These are phyloP conservation scores for Coemansia sp. DNA, from an alignment of 192 early-diverging fungal species.

Conservation along the genomic window DNA sequence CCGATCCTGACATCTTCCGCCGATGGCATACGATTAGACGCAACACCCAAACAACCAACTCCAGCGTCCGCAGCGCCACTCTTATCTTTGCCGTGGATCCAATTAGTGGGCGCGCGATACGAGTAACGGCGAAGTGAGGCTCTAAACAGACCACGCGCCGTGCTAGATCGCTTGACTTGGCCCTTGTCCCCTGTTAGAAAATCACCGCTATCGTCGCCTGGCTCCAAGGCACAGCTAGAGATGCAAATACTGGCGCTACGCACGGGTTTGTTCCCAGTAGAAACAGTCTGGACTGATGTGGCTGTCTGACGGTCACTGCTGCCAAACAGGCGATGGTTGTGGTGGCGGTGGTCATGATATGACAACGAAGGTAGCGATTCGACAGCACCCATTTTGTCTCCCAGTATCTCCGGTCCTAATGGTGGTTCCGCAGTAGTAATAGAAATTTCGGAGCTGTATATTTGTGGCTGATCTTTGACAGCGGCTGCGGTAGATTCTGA, in stretches of 20 bases:
- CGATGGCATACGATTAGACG: slow-evolving; percentile 8
- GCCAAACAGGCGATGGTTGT: slow-evolving; percentile 16
- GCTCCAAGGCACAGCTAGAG: not conserved
- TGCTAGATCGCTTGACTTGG: not conserved
- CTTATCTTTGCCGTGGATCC: slow-evolving; percentile 3
- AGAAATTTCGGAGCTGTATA: not conserved
- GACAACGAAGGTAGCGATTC: slow-evolving; percentile 34
- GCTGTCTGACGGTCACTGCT: not conserved
- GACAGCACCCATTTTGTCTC: slow-evolving; percentile 37
- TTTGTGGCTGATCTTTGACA: not conserved
- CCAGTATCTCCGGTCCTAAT: not conserved
- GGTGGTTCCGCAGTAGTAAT: not conserved
- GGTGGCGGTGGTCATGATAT: slow-evolving; percentile 16
- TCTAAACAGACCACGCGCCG: slow-evolving; percentile 1
- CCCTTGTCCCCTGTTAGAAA: not conserved
- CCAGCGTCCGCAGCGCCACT: not conserved
- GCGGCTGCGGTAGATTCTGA: not conserved
- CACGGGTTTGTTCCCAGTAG: not conserved
- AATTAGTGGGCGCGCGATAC: not conserved
- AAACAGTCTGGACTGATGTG: not conserved
- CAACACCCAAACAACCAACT: not conserved
- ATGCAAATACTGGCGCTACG: slow-evolving; percentile 24
- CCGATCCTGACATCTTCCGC: not conserved
- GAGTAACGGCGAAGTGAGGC: slow-evolving; percentile 11
- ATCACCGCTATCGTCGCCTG: not conserved